Percentiles rank a stretch among this genome's conserved stretches.
phyloP scores from a whole-genome alignment of 768 basidiomycete genomes.

The Hysterangium stoloniferum region DNA sequence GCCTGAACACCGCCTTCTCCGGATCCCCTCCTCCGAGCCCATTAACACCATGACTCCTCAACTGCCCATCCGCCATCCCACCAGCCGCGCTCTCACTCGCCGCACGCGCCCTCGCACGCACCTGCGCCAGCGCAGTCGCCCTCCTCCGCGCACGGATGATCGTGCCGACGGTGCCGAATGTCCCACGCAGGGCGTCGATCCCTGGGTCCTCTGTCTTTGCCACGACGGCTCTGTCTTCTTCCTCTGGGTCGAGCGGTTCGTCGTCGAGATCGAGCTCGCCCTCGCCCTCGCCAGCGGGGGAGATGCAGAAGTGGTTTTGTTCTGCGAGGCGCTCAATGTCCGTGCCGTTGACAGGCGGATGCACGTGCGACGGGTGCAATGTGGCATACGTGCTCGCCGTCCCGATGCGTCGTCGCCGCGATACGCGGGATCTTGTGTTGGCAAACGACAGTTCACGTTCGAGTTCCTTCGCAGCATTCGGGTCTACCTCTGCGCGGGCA shows the following conservation, averaged over 20 bases:
- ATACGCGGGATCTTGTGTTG: background rate
- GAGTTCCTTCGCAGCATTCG: constrained; percentile 27
- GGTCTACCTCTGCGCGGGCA: constrained; percentile 27
- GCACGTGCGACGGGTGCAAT: background rate
- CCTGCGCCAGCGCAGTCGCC: constrained; percentile 4
- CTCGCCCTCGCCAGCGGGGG: background rate
- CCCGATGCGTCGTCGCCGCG: constrained; percentile 4
- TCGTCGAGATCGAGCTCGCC: background rate
- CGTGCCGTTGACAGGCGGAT: constrained; percentile 1
- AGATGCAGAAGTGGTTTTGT: background rate
- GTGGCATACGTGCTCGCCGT: no score
- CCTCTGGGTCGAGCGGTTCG: constrained; percentile 6
- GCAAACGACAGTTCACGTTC: constrained; percentile 11
- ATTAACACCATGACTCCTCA: background rate
- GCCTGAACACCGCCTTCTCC: background rate
- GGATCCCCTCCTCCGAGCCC: background rate
- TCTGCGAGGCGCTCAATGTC: constrained; percentile 1
- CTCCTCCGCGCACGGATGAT: constrained; percentile 14
- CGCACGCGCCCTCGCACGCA: background rate
- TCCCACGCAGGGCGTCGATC: constrained; percentile 32
- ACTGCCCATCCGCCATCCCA: background rate
- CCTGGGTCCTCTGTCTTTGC: constrained; percentile 35
- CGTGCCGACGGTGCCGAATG: constrained; percentile 14
- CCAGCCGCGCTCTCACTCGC: background rate
- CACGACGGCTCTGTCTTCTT: constrained; percentile 5